Evolutionary conservation across 768 basidiomycete species (phyloP), one percentile per base, ranked within the genome.

Genomic region (Nidula microcarpa): DNA sequence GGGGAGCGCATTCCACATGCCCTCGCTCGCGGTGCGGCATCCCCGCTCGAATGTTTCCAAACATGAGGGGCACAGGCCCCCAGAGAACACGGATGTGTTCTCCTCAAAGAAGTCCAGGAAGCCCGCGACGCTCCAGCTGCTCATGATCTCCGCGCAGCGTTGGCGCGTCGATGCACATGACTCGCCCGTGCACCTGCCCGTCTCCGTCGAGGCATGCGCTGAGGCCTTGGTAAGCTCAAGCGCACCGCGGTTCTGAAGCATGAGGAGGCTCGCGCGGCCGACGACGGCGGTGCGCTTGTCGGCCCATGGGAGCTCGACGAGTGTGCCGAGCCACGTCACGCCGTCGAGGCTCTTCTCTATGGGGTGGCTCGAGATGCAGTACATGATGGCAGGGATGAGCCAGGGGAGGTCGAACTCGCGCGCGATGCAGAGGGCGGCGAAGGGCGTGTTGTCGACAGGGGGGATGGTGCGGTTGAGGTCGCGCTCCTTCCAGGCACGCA

Each of bases 361-460:
- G 7, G 71, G 67, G 53, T 70, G 68, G 54, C 64, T 71, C 59
- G 65, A 65, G 32, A 73, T 64, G 57, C 71, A 73, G 57, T 73
- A 72, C 34, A 71, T 59, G 47, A 71, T 67, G 13, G 65, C 53
- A 6, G 74, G 73, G 10, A 74, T 56, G 14, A 73, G 54, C 68
- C 69, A 73, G 10, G 55, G 60, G 34, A 74, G 55, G 32, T 68
- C 65, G 41, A 74, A 67, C 55, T 72, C 67, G 6, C 67, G 60
- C 2, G 69, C 68, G 17, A 74, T 50, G 9, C 60, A 58, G 43
- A 73, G 62, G 10, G 69, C 68, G 39, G 66, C 70, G 54, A 75
- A 75, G 4, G 74, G 73, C 10, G 71, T 70, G 53, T 72, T 70
- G 47, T 71, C 69, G 52, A 69, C 60, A 14, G 69, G 63, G 5